Evolutionary conservation across 345 rosid species (phyloP).

Genomic region (Eucalyptus polyanthemos): DNA sequence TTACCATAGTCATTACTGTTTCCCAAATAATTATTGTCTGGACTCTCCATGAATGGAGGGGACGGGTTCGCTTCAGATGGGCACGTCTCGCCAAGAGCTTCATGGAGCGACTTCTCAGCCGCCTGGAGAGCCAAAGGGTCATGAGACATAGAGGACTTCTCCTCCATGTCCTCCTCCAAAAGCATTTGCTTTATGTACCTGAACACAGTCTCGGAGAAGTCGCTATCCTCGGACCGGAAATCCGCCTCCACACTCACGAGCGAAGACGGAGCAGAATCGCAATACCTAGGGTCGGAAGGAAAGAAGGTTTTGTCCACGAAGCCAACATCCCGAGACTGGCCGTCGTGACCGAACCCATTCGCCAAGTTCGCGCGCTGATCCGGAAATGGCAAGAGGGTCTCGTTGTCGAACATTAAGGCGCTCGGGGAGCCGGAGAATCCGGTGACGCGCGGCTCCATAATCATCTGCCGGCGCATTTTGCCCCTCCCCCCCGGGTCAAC

Average conservation of each 20-base stretch:
- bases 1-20: slow-evolving; percentile 6
- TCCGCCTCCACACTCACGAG: slow-evolving; percentile 12
- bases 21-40: not conserved
- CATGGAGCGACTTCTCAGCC: slow-evolving; percentile 40
- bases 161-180: slow-evolving; percentile 51
- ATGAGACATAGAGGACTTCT: slow-evolving; percentile 23
- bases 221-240: slow-evolving; percentile 30
- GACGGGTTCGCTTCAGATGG: not conserved
- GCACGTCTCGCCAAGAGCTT: slow-evolving; percentile 16
- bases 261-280: not conserved
- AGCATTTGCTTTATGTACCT: slow-evolving; percentile 49
- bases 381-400: slow-evolving; percentile 12
- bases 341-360: not conserved
- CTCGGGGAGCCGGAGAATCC: not conserved
- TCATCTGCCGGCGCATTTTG: not conserved
- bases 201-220: slow-evolving; percentile 33
- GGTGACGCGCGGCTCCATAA: not conserved
- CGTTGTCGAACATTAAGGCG: slow-evolving; percentile 16
- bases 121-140: slow-evolving; percentile 43
- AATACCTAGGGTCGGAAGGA: slow-evolving; percentile 1
- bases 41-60: slow-evolving; percentile 2
- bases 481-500: not conserved
- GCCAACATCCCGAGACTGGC: slow-evolving; percentile 6
- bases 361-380: not conserved
- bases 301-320: slow-evolving; percentile 6